Evolutionary conservation across 2,329 filamentous ascomycete species (phyloP), one percentile per base, ranked within the genome.

Genomic region (Byssoonygena ceratinophila): DNA sequence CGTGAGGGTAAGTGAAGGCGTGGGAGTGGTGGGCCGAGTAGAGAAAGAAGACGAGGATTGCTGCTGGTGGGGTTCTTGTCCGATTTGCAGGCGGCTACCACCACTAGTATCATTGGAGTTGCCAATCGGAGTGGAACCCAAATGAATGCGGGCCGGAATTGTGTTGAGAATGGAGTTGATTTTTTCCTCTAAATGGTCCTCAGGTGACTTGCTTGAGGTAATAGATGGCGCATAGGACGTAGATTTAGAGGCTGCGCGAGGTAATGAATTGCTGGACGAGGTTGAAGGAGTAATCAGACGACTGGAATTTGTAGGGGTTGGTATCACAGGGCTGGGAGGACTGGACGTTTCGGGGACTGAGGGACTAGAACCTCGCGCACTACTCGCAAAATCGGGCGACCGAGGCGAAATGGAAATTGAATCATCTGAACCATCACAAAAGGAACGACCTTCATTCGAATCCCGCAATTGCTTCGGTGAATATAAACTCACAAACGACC

Each of bases 71-170:
- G 66, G 63, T 49, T 18, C 68, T 68, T 25, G 52, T 53, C 22
- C 36, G 47, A 20, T 31, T 11, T 50, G 53, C 5, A 34, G 32
- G 29, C 40, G 49, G 2, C 43, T 46, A 1, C 44, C 31, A 9
- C 25, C 46, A 25, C 12, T 36, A 31, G 29, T 20, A 9, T 23
- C 32, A n/a, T 39, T 29, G 48, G 40, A 2, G 60, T 59, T 23
- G 63, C 64, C n/a, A n/a, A n/a, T 1, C 60, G 60, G 18, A 58
- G 59, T 51, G 20, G 77, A 75, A 1, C 81, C 81, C 39, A 96
- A 75, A 48, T 82, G 83, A 60, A 97, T 94, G 56, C 83, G 82
- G 29, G 84, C 83, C 1, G 88, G 87, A 56, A 94, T 86, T 18
- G 78, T 84, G 54, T 81, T 81, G 36, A 94, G 76, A 53, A 94